These are phyloP conservation scores for Pseudophaeomoniella oleicola DNA, from an alignment of 2,329 filamentous ascomycete species.

Conservation along the genomic window DNA sequence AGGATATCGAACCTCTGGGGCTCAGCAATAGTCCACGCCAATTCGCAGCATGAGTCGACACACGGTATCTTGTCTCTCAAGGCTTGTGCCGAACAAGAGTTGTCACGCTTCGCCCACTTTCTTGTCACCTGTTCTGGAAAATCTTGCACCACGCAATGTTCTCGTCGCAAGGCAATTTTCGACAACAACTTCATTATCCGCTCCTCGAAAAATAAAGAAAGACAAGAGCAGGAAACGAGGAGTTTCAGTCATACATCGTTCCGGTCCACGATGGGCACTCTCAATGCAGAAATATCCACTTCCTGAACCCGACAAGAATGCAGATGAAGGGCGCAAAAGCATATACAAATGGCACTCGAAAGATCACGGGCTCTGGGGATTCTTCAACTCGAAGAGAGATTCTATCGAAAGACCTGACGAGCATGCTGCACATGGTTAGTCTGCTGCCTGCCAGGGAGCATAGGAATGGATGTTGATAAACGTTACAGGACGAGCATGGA, in stretches of 20 bases:
- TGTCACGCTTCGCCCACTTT: background rate
- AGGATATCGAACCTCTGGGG: no score
- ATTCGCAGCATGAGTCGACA: background rate
- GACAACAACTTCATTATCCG: background rate
- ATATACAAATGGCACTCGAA: slow-evolving; percentile 41
- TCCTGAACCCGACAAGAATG: slow-evolving; percentile 53
- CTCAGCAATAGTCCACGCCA: no score
- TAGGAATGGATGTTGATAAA: no score
- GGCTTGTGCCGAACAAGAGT: background rate
- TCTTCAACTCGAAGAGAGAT: slow-evolving; percentile 61
- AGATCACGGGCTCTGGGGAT: slow-evolving; percentile 81
- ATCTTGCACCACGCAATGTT: background rate
- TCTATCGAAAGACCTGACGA: slow-evolving; percentile 60
- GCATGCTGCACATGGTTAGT: slow-evolving; percentile 50
- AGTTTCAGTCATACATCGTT: slow-evolving; percentile 65
- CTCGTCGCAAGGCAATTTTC: background rate
- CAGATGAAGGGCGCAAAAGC: slow-evolving; percentile 29
- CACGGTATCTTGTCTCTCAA: background rate
- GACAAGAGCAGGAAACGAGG: slow-evolving; percentile 72
- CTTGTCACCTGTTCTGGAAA: background rate
- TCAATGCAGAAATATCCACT: slow-evolving; percentile 58
- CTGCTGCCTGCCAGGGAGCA: no score
- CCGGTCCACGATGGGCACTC: slow-evolving; percentile 59
- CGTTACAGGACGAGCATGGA: slow-evolving; percentile 67
- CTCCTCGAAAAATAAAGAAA: background rate